These are phyloP conservation scores for Akanthomyces muscarius DNA, from an alignment of 2,329 filamentous ascomycete species.

Conservation along the genomic window DNA sequence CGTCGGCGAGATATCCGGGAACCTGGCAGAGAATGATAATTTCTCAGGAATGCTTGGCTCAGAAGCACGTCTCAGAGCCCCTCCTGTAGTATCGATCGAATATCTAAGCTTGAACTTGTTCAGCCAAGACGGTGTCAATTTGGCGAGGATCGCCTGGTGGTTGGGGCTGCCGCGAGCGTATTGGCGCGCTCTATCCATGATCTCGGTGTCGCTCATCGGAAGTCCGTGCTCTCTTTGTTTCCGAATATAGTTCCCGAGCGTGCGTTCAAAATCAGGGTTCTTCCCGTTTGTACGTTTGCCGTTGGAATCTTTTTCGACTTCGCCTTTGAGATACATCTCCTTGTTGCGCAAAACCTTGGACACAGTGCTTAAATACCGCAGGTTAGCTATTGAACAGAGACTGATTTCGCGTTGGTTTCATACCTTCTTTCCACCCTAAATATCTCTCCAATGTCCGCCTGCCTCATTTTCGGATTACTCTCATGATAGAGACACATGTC, in stretches of 20 bases:
- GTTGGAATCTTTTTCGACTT: conserved; percentile 67
- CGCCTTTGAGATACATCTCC: conserved; percentile 86
- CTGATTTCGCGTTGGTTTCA: conserved; percentile 21
- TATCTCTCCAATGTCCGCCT: conserved; percentile 91
- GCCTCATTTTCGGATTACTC: conserved; percentile 84
- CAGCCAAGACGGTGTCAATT: conserved; percentile 74
- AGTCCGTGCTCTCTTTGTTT: conserved; percentile 75
- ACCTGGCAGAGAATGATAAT: conserved; percentile 50
- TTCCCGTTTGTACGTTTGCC: conserved; percentile 81
- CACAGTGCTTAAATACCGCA: conserved; percentile 67
- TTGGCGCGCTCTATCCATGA: conserved; percentile 76
- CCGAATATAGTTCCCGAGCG: conserved; percentile 79
- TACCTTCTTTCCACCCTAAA: conserved; percentile 99
- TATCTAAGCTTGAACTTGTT: conserved; percentile 96
- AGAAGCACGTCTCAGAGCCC: conserved; percentile 53
- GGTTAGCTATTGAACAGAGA: conserved; percentile 21
- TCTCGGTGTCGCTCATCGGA: conserved; percentile 71
- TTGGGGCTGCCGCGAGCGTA: conserved; percentile 69
- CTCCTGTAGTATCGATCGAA: conserved; percentile 47
- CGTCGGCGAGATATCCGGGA: conserved; percentile 60
- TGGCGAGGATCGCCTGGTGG: conserved; percentile 66
- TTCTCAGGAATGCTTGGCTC: conserved; percentile 70
- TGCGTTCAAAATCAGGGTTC: conserved; percentile 85
- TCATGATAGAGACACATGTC: conserved; percentile 93
- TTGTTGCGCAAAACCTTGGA: conserved; percentile 94